Percentiles rank a stretch among this genome's conserved stretches.
Evolutionary conservation across 495 filamentous ascomycete species (phyloP).

Genomic region (Hypoxylon fragiforme): DNA sequence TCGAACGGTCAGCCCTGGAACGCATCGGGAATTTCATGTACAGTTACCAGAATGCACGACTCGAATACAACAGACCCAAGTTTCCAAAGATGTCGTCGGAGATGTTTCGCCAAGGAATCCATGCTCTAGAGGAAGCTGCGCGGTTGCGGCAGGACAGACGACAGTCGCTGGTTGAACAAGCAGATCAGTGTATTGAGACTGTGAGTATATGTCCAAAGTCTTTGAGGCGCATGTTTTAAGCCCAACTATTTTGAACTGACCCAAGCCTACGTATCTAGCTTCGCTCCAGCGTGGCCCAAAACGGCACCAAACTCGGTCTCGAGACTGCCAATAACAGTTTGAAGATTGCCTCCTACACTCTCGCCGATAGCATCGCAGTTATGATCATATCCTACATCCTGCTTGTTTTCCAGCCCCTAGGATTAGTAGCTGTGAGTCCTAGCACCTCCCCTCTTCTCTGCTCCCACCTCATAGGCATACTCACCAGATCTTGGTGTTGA

Average conservation of each 20-base stretch:
- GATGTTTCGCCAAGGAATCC: neutral
- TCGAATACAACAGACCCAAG: neutral
- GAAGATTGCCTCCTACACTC: neutral
- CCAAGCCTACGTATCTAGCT: neutral
- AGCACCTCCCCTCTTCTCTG: no score
- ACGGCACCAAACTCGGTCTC: neutral
- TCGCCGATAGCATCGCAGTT: conserved; percentile 7
- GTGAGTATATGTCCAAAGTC: conserved; percentile 7
- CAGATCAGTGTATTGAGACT: neutral
- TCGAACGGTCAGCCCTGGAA: neutral
- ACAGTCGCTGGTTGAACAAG: neutral
- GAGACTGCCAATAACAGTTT: no score
- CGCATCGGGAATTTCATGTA: neutral
- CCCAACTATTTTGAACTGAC: neutral
- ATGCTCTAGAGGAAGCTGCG: neutral
- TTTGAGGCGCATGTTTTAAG: no score
- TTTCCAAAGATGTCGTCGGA: neutral
- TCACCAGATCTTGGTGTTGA: neutral
- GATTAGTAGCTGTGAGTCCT: conserved; percentile 10
- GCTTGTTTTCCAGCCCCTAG: conserved; percentile 6
- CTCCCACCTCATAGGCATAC: no score
- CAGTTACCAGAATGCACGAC: neutral
- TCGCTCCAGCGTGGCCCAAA: neutral
- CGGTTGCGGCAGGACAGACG: neutral
- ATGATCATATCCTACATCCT: conserved; percentile 6